phyloP scores from a whole-genome alignment of 495 filamentous ascomycete genomes.

The Cenococcum geophilum region DNA sequence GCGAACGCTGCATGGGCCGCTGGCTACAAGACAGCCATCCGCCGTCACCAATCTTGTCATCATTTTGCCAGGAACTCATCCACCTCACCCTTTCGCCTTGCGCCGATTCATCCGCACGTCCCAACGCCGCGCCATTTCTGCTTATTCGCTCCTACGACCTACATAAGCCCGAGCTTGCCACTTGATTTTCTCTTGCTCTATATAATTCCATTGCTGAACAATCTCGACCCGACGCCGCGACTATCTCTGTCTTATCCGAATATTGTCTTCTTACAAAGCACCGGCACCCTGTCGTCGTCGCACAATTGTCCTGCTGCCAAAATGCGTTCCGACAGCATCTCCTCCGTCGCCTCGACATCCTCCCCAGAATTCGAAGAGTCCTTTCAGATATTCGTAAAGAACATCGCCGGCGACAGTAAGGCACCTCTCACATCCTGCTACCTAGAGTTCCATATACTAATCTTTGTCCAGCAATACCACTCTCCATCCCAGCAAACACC shows the following conservation, averaged over 20 bases:
- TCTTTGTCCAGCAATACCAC: conserved; percentile 40
- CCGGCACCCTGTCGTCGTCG: not conserved
- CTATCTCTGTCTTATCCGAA: not conserved
- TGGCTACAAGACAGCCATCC: not conserved
- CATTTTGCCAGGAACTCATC: not conserved
- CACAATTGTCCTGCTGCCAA: conserved; percentile 2
- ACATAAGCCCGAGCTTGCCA: not conserved
- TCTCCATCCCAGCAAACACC: conserved; percentile 41
- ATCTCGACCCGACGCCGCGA: not conserved
- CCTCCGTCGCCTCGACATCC: conserved; percentile 33
- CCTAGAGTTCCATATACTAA: not conserved
- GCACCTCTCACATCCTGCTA: conserved; percentile 5
- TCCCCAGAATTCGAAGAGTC: conserved; percentile 36
- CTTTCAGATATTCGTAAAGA: conserved; percentile 51
- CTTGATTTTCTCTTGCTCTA: not conserved
- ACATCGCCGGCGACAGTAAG: conserved; percentile 45
- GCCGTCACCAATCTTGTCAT: not conserved
- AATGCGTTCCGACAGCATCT: conserved; percentile 37
- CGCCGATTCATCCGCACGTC: conserved; percentile 1
- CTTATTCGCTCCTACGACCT: not conserved
- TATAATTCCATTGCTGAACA: not conserved
- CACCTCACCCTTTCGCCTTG: not conserved
- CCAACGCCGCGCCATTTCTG: not conserved
- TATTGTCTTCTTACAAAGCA: not conserved
- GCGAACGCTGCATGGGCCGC: not conserved